phyloP scores from a whole-genome alignment of 2,329 filamentous ascomycete species.

The Fusarium sp. region DNA sequence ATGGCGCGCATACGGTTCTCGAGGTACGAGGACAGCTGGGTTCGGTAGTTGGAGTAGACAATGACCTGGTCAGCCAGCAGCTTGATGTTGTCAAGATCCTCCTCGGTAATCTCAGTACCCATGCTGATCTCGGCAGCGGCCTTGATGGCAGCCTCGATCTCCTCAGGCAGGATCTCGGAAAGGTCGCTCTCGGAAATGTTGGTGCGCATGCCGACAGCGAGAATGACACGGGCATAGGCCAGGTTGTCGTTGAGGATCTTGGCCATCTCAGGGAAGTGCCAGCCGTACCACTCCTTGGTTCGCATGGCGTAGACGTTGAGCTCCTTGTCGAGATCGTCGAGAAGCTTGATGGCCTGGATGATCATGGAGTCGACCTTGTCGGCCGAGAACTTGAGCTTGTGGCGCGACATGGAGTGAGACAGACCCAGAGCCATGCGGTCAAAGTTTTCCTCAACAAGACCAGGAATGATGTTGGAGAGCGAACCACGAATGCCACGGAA shows the following conservation, averaged over 20 bases:
- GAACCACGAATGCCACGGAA: constrained; percentile 96
- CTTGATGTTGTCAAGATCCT: constrained; percentile 94
- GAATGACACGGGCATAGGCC: constrained; percentile 89
- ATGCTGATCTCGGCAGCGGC: constrained; percentile 96
- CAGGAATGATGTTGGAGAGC: constrained; percentile 89
- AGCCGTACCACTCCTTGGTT: constrained; percentile 99
- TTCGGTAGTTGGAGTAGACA: constrained; percentile 89
- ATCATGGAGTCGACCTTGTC: constrained; percentile 99
- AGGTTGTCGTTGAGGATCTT: constrained; percentile 98
- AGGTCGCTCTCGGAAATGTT: constrained; percentile 83
- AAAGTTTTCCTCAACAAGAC: constrained; percentile 85
- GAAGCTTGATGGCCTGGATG: constrained; percentile 91
- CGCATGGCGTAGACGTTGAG: constrained; percentile 99
- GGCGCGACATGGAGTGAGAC: constrained; percentile 93
- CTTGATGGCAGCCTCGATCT: constrained; percentile 93
- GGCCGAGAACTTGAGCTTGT: constrained; percentile 98
- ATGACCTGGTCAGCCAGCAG: constrained; percentile 94
- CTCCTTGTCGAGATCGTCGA: constrained; percentile 98
- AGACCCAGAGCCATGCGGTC: constrained; percentile 96
- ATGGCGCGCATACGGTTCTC: constrained; percentile 96
- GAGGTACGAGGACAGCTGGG: constrained; percentile 89
- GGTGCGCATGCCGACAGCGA: constrained; percentile 89
- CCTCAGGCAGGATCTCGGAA: constrained; percentile 91
- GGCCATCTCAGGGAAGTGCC: constrained; percentile 99
- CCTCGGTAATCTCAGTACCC: constrained; percentile 95